Evolutionary conservation across 768 basidiomycete species (phyloP).

Genomic region (Kwoniella europaea): DNA sequence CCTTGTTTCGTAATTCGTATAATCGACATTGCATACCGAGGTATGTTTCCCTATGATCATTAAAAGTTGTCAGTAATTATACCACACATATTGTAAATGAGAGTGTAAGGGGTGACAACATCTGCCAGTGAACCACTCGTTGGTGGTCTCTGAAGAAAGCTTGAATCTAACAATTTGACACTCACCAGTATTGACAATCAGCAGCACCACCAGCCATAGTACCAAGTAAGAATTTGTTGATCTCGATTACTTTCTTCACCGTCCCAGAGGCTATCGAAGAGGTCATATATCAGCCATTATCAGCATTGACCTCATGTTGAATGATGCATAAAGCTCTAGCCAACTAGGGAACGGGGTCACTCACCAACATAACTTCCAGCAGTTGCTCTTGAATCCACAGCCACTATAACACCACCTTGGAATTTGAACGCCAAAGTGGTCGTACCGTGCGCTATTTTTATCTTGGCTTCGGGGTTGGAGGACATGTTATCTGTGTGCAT

Average conservation of each 20-base stretch:
- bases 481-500: slow-evolving; percentile 95
- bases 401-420: slow-evolving; percentile 96
- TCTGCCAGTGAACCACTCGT: too few relatives aligned
- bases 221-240: slow-evolving; percentile 97
- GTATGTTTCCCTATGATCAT: slow-evolving; percentile 90
- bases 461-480: slow-evolving; percentile 82
- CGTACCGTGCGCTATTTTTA: slow-evolving; percentile 98
- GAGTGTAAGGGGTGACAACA: too few relatives aligned
- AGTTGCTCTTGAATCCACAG: slow-evolving; percentile 97
- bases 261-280: slow-evolving; percentile 79
- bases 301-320: neutral
- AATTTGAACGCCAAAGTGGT: slow-evolving; percentile 97
- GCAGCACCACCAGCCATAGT: slow-evolving; percentile 99
- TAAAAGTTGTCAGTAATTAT: neutral
- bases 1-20: slow-evolving; percentile 91
- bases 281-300: neutral
- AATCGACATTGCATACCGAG: slow-evolving; percentile 96
- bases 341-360: slow-evolving; percentile 43
- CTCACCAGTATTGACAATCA: slow-evolving; percentile 61
- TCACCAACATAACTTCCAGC: slow-evolving; percentile 94
- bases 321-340: neutral
- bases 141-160: too few relatives aligned
- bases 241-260: slow-evolving; percentile 99
- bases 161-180: neutral
- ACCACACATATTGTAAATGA: too few relatives aligned